Evolutionary conservation across 108 stramenopile genomes (phyloP).

Genomic region (Bacterosira constricta): DNA sequence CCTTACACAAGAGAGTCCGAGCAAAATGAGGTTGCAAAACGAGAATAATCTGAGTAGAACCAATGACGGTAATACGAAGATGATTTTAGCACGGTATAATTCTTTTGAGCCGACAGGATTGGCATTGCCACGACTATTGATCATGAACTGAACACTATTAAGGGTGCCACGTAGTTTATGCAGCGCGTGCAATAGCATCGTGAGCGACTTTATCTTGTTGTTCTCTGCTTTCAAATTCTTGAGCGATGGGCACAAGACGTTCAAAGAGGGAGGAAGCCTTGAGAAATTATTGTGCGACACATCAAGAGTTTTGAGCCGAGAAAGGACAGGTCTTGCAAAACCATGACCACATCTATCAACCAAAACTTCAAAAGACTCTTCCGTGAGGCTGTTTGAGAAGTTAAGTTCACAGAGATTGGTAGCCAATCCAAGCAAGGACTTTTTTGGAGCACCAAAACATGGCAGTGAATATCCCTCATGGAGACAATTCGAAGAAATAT

Average conservation of each 20-base stretch:
- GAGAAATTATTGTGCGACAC: constrained; percentile 39
- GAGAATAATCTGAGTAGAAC: no score
- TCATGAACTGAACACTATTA: constrained; percentile 8
- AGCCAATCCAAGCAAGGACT: constrained; percentile 19
- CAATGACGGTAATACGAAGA: no score
- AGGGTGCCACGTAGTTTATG: constrained; percentile 28
- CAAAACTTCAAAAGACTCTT: constrained; percentile 17
- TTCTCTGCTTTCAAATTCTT: constrained; percentile 10
- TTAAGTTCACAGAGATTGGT: constrained; percentile 8
- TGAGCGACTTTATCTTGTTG: constrained; percentile 36
- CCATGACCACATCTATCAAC: background rate
- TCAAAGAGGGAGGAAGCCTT: constrained; percentile 16
- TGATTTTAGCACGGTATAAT: constrained; percentile 40
- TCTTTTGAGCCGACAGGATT: constrained; percentile 33
- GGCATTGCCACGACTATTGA: constrained; percentile 2
- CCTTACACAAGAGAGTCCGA: background rate
- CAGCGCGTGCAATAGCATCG: constrained; percentile 17
- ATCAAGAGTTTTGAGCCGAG: constrained; percentile 27
- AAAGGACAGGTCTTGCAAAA: background rate
- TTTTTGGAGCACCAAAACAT: background rate
- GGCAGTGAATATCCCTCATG: constrained; percentile 30
- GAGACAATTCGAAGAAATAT: constrained; percentile 41
- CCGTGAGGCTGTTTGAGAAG: constrained; percentile 32
- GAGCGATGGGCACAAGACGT: constrained; percentile 15
- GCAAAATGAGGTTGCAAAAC: no score